Evolutionary conservation across 176 grass and related monocot genomes (phyloP).

Genomic region (Carex cristatella): DNA sequence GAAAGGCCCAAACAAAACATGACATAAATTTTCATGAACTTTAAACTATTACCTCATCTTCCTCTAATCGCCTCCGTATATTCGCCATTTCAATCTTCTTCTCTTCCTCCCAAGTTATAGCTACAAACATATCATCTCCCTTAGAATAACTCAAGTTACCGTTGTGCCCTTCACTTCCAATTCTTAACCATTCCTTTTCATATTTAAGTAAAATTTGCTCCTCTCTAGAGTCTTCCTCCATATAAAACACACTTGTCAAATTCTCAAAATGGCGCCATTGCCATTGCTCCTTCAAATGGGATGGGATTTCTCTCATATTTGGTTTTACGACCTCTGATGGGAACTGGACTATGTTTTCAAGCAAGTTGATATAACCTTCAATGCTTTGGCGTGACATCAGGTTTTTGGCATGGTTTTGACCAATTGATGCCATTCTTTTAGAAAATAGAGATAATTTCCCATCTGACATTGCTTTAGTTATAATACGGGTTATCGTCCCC

Average conservation of each 20-base stretch:
- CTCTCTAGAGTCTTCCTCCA: conserved; percentile 40
- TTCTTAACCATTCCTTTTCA: conserved; percentile 53
- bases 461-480: conserved; percentile 52
- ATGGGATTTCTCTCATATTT: conserved; percentile 56
- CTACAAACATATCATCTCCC: conserved; percentile 49
- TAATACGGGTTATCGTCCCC: conserved; percentile 42
- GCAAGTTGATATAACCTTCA: conserved; percentile 61
- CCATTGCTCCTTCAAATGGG: conserved; percentile 69
- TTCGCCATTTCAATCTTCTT: conserved; percentile 49
- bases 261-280: conserved; percentile 69
- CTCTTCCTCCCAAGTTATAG: conserved; percentile 77
- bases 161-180: conserved; percentile 30
- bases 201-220: conserved; percentile 55
- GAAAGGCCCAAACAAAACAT: background rate
- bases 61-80: conserved; percentile 58
- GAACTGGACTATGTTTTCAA: conserved; percentile 73
- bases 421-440: conserved; percentile 59
- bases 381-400: conserved; percentile 70
- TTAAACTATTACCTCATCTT: conserved; percentile 54
- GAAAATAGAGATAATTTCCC: conserved; percentile 58
- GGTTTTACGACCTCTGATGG: conserved; percentile 54
- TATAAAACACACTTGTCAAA: conserved; percentile 37
- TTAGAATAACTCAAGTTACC: conserved; percentile 36
- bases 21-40: background rate
- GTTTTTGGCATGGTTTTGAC: conserved; percentile 76